Evolutionary conservation across 2,329 filamentous ascomycete genomes (phyloP).

Genomic region (Ceratocystis ficicola): DNA sequence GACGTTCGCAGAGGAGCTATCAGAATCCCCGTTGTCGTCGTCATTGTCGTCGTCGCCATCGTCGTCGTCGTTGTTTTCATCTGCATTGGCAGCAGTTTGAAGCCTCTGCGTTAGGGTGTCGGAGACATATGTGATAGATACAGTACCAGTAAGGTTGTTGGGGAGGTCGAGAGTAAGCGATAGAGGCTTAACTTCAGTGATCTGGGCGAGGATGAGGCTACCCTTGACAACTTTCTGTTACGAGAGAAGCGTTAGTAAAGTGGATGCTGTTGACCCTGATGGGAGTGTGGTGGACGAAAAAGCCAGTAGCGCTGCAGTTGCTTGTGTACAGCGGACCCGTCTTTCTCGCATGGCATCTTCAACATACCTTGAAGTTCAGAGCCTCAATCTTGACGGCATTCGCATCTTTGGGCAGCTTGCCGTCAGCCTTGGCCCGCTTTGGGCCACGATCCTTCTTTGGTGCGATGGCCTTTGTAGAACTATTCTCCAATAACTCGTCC

Average conservation of each 20-base stretch:
- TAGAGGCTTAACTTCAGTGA: conserved; percentile 66
- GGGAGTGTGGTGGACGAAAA: background rate
- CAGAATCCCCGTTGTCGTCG: conserved; percentile 39
- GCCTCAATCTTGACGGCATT: conserved; percentile 64
- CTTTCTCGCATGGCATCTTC: background rate
- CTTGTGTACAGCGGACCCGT: background rate
- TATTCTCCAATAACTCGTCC: conserved; percentile 33
- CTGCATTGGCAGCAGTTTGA: conserved; percentile 48
- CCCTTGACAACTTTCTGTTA: conserved; percentile 67
- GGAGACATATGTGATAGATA: conserved; percentile 86
- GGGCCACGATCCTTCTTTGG: conserved; percentile 25
- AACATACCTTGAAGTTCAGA: conserved; percentile 70
- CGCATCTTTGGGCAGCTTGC: conserved; percentile 36
- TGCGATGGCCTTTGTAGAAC: conserved; percentile 10
- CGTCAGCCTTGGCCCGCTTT: conserved; percentile 37
- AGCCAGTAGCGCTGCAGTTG: background rate
- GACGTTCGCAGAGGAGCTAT: conserved; percentile 38
- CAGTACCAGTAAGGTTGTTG: conserved; percentile 84
- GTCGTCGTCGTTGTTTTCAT: conserved; percentile 43
- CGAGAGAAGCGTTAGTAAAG: background rate
- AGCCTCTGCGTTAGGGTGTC: conserved; percentile 64
- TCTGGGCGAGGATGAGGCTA: conserved; percentile 75
- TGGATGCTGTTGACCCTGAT: background rate
- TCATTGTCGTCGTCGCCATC: conserved; percentile 43
- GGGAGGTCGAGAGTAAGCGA: conserved; percentile 74